Evolutionary conservation across 495 filamentous ascomycete genomes (phyloP), one percentile per base, ranked within the genome.

Genomic region (Daldinia bambusicola): DNA sequence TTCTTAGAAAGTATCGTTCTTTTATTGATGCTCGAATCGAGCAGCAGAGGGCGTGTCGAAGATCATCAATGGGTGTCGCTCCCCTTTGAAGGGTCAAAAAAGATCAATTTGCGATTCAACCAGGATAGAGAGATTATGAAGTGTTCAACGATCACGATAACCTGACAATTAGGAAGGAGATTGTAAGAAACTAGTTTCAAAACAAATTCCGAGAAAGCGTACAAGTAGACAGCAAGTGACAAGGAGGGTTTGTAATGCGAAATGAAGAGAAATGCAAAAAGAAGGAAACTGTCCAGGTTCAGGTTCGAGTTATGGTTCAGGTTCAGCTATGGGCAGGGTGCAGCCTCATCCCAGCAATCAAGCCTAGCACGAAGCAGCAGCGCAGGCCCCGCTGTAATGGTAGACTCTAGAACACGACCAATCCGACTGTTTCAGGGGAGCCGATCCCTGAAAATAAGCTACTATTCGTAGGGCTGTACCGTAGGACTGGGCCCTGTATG

Each of bases 381-480:
- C 60, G 37, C 45, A 43, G 62, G 63, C 57, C n/a, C 40, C 52
- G 50, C 57, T 66, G 22, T 37, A 55, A 41, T 61, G 32, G 51
- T 56, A 66, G 62, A 62, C 59, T 18, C 52, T 55, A 62, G 63
- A 68, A 66, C 43, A 73, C 51, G 31, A 34, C 70, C 70, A 73
- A 73, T 73, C 66, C 61, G 37, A 69, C 66, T 51, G 66, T 62
- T 48, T 66, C 58, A 69, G 62, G 66, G 61, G 62, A 69, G 70
- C 30, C 48, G 70, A 73, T 73, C 70, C 70, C 66, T 69, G 70
- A 51, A 36, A 36, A 51, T 37, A 58, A 73, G 56, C 61, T 73
- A 73, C 70, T 66, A 73, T 52, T 69, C 70, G 66, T 73, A 73
- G 70, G 70, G 70, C 70, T 73, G 70, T 66, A 69, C 70, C 70